Base-by-base conservation (phyloP, 352 stramenopile species). In the Phytophthora fragariaefolia region DNA sequence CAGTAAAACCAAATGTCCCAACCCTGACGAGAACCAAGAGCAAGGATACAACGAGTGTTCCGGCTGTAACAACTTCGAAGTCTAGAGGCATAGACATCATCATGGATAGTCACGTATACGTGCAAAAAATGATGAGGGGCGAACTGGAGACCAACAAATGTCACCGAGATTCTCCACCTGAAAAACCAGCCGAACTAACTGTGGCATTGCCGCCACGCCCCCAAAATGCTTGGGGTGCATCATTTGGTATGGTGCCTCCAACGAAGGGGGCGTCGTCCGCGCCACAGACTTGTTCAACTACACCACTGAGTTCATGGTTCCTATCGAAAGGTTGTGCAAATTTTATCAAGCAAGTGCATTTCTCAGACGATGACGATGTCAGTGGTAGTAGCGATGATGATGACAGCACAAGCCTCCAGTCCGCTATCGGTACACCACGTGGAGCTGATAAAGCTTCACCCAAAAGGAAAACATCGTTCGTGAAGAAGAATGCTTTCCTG, bases 271-370 rank as follows among this genome's bases (percentile, higher is more conserved):
- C 54, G 9, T 30, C 42, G 0, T 43, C 56, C n/a, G n/a, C 46
- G 9, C 32, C 56, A 0, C 40, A 27, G 53, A 68, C 53, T 28
- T 24, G 68, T 64, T 63, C 51, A 32, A 77, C 70, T 18, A 83
- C 72, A 18, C 81, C 81, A 5, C 55, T 90, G n/a, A 90, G 77
- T 36, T 87, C 81, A 1, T 90, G 81, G 81, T 90, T 90, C 49
- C 68, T 90, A 12, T 86, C 81, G 1, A 85, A 85, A 20, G 81
- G 81, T 3, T 76, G 76, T 20, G 81, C 81, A 12, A 87, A 90
- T 55, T 90, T 90, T 42, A 71, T 86, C 27, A 83, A 87, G 58
- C 64, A 73, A 49, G 74, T 90, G 47, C 64, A 63, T 69, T 87
- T 76, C 53, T 76, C 51, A 20, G 58, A 71, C 48, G 64, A 71